phyloP scores from a whole-genome alignment of 495 filamentous ascomycete genomes.

The Tuber calosporum region DNA sequence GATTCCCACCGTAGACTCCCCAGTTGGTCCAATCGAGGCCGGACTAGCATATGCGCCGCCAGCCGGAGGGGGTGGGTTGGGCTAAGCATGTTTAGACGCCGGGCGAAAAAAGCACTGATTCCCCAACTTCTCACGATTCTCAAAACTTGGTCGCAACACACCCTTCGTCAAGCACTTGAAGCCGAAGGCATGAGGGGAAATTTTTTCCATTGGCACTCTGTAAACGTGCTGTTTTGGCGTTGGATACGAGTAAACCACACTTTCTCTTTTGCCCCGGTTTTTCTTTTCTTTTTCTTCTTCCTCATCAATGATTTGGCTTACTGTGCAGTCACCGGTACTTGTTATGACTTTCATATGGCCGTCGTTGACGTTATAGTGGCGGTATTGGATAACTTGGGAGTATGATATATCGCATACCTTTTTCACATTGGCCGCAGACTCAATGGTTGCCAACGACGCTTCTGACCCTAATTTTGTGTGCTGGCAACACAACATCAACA shows the following conservation, averaged over 20 bases:
- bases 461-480: slow-evolving; percentile 1
- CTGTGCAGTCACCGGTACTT: not conserved
- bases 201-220: not conserved
- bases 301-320: not conserved
- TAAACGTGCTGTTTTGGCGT: not conserved
- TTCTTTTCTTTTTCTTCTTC: not conserved
- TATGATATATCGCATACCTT: not conserved
- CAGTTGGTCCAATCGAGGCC: not conserved
- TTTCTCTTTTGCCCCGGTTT: not conserved
- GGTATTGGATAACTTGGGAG: not conserved
- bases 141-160: not conserved
- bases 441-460: not conserved
- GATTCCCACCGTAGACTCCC: not conserved
- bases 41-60: not conserved
- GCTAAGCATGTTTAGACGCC: not conserved
- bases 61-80: not conserved
- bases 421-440: not conserved
- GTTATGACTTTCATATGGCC: not conserved
- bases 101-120: not conserved
- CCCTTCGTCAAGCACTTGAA: not conserved
- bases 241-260: not conserved
- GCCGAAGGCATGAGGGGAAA: not conserved
- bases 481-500: slow-evolving; percentile 1
- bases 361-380: not conserved
- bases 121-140: not conserved